Evolutionary conservation across 1,284 basidiomycete species (phyloP).

Genomic region (Malassezia brasiliensis): DNA sequence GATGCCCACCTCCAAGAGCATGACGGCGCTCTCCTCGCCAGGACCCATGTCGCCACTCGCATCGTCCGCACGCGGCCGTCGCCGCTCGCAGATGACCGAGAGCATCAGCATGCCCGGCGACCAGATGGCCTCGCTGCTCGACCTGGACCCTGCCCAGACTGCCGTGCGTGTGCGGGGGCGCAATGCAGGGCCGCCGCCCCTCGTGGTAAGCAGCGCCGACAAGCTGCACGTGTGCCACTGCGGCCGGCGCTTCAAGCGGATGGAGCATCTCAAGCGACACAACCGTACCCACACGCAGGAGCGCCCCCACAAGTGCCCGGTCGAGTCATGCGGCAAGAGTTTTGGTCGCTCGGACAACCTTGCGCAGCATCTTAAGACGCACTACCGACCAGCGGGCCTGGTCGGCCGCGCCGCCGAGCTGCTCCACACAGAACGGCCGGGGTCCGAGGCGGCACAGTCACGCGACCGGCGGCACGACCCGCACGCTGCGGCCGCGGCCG

Average conservation of each 20-base stretch:
- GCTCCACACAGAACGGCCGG: not conserved
- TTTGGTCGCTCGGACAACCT: constrained; percentile 47
- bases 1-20: constrained; percentile 34
- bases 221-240: constrained; percentile 46
- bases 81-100: constrained; percentile 8
- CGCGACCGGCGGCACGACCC: constrained; percentile 34
- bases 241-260: constrained; percentile 45
- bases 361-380: constrained; percentile 46
- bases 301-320: constrained; percentile 42
- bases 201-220: constrained; percentile 44
- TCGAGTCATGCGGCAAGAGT: constrained; percentile 41
- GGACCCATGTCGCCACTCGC: constrained; percentile 20
- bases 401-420: constrained; percentile 19
- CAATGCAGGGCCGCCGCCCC: constrained; percentile 30
- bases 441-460: not conserved
- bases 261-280: constrained; percentile 48
- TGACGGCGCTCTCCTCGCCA: constrained; percentile 25
- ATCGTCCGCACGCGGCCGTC: not conserved
- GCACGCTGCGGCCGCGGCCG: constrained; percentile 26
- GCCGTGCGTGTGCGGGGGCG: constrained; percentile 16
- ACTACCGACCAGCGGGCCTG: constrained; percentile 33
- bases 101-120: constrained; percentile 17
- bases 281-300: constrained; percentile 46
- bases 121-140: constrained; percentile 20
- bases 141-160: constrained; percentile 19